Evolutionary conservation across 1,284 basidiomycete species (phyloP).

Genomic region (Kwoniella shivajii): DNA sequence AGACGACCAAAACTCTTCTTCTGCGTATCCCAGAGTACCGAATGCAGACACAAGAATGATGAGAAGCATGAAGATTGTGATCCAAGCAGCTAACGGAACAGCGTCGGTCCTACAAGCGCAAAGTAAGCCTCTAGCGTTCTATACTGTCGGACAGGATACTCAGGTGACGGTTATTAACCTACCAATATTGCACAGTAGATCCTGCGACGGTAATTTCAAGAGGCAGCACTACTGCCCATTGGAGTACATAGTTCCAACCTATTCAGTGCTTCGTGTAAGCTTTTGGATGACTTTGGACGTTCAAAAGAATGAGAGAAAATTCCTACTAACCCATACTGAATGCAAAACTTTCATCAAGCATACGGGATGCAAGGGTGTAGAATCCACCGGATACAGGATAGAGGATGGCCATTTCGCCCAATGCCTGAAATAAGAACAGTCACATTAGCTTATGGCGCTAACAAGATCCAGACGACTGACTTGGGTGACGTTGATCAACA

Average conservation of each 20-base stretch:
- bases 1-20: slow-evolving; percentile 54
- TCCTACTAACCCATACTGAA: slow-evolving; percentile 48
- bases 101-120: slow-evolving; percentile 1
- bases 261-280: no score
- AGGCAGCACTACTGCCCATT: slow-evolving; percentile 54
- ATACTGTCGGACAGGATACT: no score
- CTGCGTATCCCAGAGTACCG: slow-evolving; percentile 49
- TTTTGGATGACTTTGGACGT: no score
- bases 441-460: no score
- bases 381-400: slow-evolving; percentile 57
- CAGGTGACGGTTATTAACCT: no score
- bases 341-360: slow-evolving; percentile 44
- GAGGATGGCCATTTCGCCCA: slow-evolving; percentile 56
- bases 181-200: slow-evolving; percentile 50
- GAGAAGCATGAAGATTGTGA: slow-evolving; percentile 49
- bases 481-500: slow-evolving; percentile 47
- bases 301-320: neutral
- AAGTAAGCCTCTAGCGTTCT: no score
- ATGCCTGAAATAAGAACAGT: no score
- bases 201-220: slow-evolving; percentile 55
- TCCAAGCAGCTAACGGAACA: slow-evolving; percentile 51
- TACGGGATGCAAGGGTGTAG: slow-evolving; percentile 52
- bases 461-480: no score
- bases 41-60: slow-evolving; percentile 38
- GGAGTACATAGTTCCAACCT: slow-evolving; percentile 34